Evolutionary conservation across 768 basidiomycete species (phyloP), one percentile per base, ranked within the genome.

Genomic region (Boletus rubropictus): DNA sequence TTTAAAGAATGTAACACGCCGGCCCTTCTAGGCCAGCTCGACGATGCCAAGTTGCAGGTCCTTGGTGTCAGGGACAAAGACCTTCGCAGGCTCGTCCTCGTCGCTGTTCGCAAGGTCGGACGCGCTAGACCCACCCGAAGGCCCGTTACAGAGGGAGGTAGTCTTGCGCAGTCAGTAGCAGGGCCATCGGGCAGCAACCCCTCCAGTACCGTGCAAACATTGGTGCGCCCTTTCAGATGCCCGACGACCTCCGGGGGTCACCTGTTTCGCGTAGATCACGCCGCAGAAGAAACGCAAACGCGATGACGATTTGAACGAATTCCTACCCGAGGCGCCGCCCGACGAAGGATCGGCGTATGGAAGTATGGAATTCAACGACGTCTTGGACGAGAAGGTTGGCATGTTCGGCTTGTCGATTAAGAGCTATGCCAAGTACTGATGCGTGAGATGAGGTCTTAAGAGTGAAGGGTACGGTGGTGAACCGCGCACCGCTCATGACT

Each of bases 401-500:
- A n/a, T 7, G 37, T 37, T 28, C 18, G 17, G 42, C 17, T 12
- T 31, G 8, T 37, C 14, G 7, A 29, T 12, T 33, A 3, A 25
- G 24, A 9, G 15, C 14, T n/a, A n/a, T 48, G 39, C 43, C 46
- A 17, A 45, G 44, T 20, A 11, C 46, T 40, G 34, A 54, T 43
- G 32, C n/a, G 4, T 37, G 37, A 20, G 22, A 45, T 22, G 49
- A 91, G 88, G 63, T 72, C 7, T 72, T 96, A 35, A 71, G 64
- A 51, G 66, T 64, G 17, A 84, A 89, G 54, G 74, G 71, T 7
- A 74, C 80, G 17, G 74, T 90, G 17, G 76, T 89, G 37, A 98
- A 98, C 65, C 82, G 95, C 20, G 94, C 95, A 1, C 95, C 95
- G 0, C 74, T 97, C 37, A 89, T 97, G 88, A 92, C 84, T 46